phyloP scores from a whole-genome alignment of 2,329 filamentous ascomycete genomes.

The Sphaerulina populicola region DNA sequence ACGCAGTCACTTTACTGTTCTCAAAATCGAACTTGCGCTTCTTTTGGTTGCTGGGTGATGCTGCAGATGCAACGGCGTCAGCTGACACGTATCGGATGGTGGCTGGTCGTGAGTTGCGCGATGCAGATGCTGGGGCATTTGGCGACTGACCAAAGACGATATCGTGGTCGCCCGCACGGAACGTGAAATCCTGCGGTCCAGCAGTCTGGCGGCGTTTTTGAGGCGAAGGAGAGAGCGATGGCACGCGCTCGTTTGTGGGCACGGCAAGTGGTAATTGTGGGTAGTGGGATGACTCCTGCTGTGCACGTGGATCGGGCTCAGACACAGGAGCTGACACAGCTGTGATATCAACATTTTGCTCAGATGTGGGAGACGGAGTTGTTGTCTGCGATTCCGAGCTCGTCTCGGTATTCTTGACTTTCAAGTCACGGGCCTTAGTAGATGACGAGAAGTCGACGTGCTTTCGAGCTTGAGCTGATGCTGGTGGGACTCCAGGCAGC shows the following conservation, averaged over 20 bases:
- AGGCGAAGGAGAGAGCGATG: conserved; percentile 27
- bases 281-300: conserved; percentile 1
- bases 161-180: conserved; percentile 38
- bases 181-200: conserved; percentile 41
- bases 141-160: conserved; percentile 39
- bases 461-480: conserved; percentile 54
- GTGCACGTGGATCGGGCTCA: not conserved
- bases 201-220: conserved; percentile 32
- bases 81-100: conserved; percentile 41
- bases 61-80: conserved; percentile 21
- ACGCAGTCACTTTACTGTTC: conserved; percentile 21
- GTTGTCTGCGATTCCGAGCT: conserved; percentile 24
- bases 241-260: conserved; percentile 9
- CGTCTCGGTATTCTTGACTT: conserved; percentile 16
- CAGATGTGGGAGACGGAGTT: conserved; percentile 25
- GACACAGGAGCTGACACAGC: conserved; percentile 3
- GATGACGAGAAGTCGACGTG: conserved; percentile 68
- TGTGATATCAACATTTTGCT: conserved; percentile 4
- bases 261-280: conserved; percentile 16
- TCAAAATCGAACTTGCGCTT: conserved; percentile 40
- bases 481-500: conserved; percentile 33
- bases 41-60: conserved; percentile 28
- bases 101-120: conserved; percentile 30
- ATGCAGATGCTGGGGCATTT: conserved; percentile 24
- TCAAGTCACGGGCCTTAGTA: conserved; percentile 39